A percentile compares a stretch with the other conserved stretches of the same genome.
These are phyloP conservation scores for Tolypocladium pustulatum DNA, from an alignment of 2,329 filamentous ascomycete genomes.

Conservation along the genomic window DNA sequence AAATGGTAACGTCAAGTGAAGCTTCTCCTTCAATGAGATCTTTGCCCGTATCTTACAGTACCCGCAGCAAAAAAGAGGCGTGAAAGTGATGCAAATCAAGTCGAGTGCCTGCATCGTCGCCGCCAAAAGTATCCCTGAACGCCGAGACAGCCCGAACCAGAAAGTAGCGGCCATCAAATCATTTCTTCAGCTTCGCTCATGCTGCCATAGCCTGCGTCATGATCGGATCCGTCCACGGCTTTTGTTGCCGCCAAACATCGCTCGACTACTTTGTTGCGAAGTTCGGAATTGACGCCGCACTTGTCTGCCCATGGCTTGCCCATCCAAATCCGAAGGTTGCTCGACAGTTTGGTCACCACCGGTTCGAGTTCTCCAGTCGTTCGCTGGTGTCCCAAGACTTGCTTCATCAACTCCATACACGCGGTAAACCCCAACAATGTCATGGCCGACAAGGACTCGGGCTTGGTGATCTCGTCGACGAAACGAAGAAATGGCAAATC, in stretches of 20 bases:
- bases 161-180: slow-evolving; percentile 1
- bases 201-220: slow-evolving; percentile 49
- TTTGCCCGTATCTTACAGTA: background rate
- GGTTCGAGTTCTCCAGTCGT: slow-evolving; percentile 35
- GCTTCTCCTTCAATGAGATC: background rate
- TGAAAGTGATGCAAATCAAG: background rate
- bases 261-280: slow-evolving; percentile 44
- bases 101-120: background rate
- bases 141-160: background rate
- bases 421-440: slow-evolving; percentile 50
- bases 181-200: slow-evolving; percentile 38
- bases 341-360: slow-evolving; percentile 46
- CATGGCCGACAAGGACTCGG: slow-evolving; percentile 29
- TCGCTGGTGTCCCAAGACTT: slow-evolving; percentile 35
- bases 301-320: slow-evolving; percentile 40
- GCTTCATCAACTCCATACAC: slow-evolving; percentile 46
- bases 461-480: slow-evolving; percentile 38
- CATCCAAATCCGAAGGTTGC: slow-evolving; percentile 50
- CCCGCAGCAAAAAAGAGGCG: background rate
- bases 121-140: background rate
- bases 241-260: slow-evolving; percentile 46
- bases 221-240: slow-evolving; percentile 47
- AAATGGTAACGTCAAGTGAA: background rate
- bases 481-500: slow-evolving; percentile 34
- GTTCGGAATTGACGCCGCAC: slow-evolving; percentile 37